Evolutionary conservation across 1,284 basidiomycete genomes (phyloP), one percentile per base, ranked within the genome.

Genomic region (Schizophyllum commune): DNA sequence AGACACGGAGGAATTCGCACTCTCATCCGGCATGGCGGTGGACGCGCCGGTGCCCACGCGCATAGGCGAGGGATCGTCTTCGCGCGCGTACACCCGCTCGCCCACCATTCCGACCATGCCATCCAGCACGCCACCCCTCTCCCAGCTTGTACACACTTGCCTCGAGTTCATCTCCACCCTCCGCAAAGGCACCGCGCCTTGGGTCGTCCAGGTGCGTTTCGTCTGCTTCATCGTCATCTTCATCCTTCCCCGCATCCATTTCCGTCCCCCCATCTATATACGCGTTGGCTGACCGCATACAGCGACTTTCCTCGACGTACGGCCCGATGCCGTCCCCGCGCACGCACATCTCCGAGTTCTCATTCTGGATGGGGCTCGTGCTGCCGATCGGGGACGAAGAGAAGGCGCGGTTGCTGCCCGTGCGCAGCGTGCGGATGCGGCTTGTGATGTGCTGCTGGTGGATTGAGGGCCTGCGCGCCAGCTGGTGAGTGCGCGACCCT

Each of bases 381-480:
- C 86, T 98, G 64, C 96, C 95, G n/a, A 94, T 98, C 68, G 93
- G 96, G 71, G 94, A 97, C 67, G 84, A 89, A 68, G 94, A 97
- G 77, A 96, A 96, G 74, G 91, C 92, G 19, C 91, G 92, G 67
- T 78, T 98, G n/a, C 77, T 98, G n/a, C 92, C 94, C 2, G 91
- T 97, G 63, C 85, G 89, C 64, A 91, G 87, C 61, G 80, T 91
- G 1, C 82, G 89, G 27, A 76, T 96, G 64, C 81, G 95, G 39
- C 75, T 98, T 57, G 79, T 89, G 62, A 79, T 98, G 66, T 88
- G 96, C 61, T 91, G 93, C 51, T 89, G 94, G 69, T 98, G 95
- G 95, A 95, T 98, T 67, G 93, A 96, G 68, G 75, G 77, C 66
- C 69, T 80, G 56, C 77, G 76, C 65, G 75, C 71, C 68, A 77